Percentiles rank a stretch among this genome's conserved stretches.
These are phyloP conservation scores for Colletotrichum salicis DNA, from an alignment of 2,329 filamentous ascomycete species.

Conservation along the genomic window DNA sequence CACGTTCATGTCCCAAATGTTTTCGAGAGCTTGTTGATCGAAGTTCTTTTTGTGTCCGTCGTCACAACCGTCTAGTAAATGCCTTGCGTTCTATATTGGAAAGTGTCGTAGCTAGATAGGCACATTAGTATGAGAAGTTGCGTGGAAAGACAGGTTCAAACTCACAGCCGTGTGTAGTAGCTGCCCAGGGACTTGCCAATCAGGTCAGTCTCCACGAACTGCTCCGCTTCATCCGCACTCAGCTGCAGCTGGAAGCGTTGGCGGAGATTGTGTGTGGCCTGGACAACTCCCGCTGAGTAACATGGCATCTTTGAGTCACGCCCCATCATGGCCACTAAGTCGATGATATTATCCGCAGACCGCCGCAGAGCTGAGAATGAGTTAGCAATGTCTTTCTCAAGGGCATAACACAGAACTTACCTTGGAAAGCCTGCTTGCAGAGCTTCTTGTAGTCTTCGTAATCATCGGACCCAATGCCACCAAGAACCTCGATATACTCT, in stretches of 20 bases:
- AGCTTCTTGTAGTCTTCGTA: constrained; percentile 81
- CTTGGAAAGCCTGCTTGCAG: constrained; percentile 87
- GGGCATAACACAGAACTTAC: constrained; percentile 51
- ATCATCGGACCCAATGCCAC: constrained; percentile 75
- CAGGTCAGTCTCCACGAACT: constrained; percentile 82
- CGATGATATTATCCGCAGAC: constrained; percentile 83
- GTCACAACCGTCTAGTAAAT: constrained; percentile 72
- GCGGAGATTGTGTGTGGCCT: constrained; percentile 75
- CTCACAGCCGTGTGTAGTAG: constrained; percentile 87
- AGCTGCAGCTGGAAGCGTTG: constrained; percentile 85
- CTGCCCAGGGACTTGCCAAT: constrained; percentile 85
- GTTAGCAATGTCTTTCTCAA: not conserved
- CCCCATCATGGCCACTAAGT: constrained; percentile 87
- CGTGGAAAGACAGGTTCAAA: constrained; percentile 15
- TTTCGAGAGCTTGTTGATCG: constrained; percentile 18
- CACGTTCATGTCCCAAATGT: constrained; percentile 27
- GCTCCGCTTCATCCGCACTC: constrained; percentile 83
- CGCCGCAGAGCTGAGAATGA: constrained; percentile 70
- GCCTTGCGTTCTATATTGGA: constrained; percentile 88
- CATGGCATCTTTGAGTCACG: constrained; percentile 86
- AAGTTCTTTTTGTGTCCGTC: not conserved
- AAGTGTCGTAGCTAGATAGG: constrained; percentile 76
- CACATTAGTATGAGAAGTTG: constrained; percentile 1
- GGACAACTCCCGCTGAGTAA: constrained; percentile 78
- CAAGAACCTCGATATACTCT: constrained; percentile 86